Conservation (phyloP, 768 basidiomycete species). For the Boletus reticulatus region DNA sequence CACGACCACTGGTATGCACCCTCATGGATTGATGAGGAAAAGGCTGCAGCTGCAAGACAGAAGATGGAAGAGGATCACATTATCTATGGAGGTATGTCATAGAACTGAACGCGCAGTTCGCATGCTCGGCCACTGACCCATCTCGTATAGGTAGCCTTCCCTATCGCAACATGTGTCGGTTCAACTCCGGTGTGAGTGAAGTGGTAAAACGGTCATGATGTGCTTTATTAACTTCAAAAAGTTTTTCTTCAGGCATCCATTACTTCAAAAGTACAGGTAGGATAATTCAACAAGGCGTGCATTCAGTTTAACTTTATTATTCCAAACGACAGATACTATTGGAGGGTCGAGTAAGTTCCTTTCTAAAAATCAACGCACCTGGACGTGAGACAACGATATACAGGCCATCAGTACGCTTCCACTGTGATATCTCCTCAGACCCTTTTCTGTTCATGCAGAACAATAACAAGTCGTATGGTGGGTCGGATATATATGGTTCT, state of each 20-base stretch:
- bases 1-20: conserved; percentile 68
- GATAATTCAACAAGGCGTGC: background rate
- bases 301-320: background rate
- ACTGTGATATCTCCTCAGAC: conserved; percentile 48
- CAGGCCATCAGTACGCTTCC: conserved; percentile 52
- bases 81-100: conserved; percentile 47
- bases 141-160: conserved; percentile 13
- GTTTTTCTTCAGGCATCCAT: conserved; percentile 48
- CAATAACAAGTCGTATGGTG: conserved; percentile 53
- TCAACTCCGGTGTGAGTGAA: conserved; percentile 60
- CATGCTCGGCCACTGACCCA: background rate
- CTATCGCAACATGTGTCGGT: conserved; percentile 78
- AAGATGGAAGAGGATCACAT: conserved; percentile 49
- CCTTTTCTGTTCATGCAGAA: conserved; percentile 60
- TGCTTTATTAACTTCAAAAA: conserved; percentile 14
- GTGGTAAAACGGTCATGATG: background rate
- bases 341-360: conserved; percentile 27
- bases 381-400: background rate
- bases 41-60: conserved; percentile 48
- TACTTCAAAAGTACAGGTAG: conserved; percentile 31
- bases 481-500: background rate
- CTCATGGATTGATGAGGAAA: conserved; percentile 66
- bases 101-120: background rate
- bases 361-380: conserved; percentile 37
- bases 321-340: conserved; percentile 23